Evolutionary conservation across 2,329 filamentous ascomycete species (phyloP), one percentile per base, ranked within the genome.

Genomic region (Xylariaceae sp.): DNA sequence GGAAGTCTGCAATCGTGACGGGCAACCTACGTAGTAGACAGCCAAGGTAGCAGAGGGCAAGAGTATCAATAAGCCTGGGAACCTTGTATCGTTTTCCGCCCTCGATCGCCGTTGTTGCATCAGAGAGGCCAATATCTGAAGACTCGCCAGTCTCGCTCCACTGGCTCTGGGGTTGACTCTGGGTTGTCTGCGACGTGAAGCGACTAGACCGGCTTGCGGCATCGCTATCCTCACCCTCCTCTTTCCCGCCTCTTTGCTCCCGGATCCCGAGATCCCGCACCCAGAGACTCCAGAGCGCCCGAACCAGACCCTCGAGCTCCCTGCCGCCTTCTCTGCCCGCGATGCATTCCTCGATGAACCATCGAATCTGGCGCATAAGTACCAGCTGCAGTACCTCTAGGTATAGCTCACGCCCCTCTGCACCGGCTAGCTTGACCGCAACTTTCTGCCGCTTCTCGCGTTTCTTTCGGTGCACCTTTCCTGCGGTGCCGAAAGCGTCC

Each of bases 321-420:
- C 30, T 32, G 6, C 30, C 16, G 6, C 30, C 30, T 7, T 17
- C 30, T n/a, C 30, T 17, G 8, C 16, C 13, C 8, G 30, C 30
- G 8, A n/a, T 7, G 13, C 13, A n/a, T n/a, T 32, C 13, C 12
- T 32, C 13, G 12, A 95, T 69, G 22, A 97, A 70, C 73, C 84
- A 90, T 56, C 78, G 66, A 13, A 88, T 68, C 67, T 97, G 91
- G 57, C 85, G 87, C 60, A 89, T 81, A 19, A 98, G 68, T 36
- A 97, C 76, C 24, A 95, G 71, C 64, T 97, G 91, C 44, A 94
- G 78, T 49, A 81, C 85, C 60, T 95, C 85, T 28, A 97, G 71
- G 60, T 87, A 96, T 18, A 96, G 76, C 48, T 85, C 79, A 49
- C 82, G 79, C 12, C 85, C 91, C 39, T 79, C 74, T 35, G 78